Conservation (phyloP, 2,329 filamentous ascomycete species). For the Bertia moriformis region DNA sequence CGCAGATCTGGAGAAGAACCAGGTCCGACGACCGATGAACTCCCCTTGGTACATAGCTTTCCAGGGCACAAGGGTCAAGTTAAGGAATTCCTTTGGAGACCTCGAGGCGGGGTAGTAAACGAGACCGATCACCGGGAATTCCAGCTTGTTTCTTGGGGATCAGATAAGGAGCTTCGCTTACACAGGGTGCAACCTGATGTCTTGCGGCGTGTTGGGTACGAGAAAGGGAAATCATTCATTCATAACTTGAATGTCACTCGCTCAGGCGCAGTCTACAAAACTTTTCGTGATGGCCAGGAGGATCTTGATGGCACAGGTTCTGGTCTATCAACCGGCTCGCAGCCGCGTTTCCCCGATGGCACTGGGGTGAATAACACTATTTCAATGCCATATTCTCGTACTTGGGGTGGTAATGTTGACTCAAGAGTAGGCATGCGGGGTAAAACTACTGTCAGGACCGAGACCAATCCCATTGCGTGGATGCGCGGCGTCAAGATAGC, state of each 20-base stretch:
- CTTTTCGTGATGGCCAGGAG: slow-evolving; percentile 30
- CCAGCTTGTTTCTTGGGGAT: slow-evolving; percentile 46
- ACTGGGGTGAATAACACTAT: background rate
- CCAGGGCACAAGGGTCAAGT: slow-evolving; percentile 39
- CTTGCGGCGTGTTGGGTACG: slow-evolving; percentile 33
- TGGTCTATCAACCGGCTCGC: background rate
- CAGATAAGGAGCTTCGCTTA: slow-evolving; percentile 36
- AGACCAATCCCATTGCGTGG: slow-evolving; percentile 40
- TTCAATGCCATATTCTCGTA: background rate
- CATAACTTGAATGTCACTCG: slow-evolving; percentile 33
- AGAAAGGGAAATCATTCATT: slow-evolving; percentile 33
- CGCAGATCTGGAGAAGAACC: slow-evolving; percentile 8
- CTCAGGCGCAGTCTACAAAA: slow-evolving; percentile 36
- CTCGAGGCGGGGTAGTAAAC: slow-evolving; percentile 32
- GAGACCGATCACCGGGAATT: slow-evolving; percentile 41
- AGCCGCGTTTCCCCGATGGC: background rate
- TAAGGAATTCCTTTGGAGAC: slow-evolving; percentile 46
- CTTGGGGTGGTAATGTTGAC: background rate
- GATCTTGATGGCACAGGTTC: slow-evolving; percentile 5
- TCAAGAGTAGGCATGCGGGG: background rate
- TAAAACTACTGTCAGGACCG: background rate
- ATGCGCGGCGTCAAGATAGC: slow-evolving; percentile 50
- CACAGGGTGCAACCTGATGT: slow-evolving; percentile 34
- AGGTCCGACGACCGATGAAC: slow-evolving; percentile 11
- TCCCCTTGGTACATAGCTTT: slow-evolving; percentile 32